Conservation (phyloP, 495 filamentous ascomycete species). For the Trichoderma reesei region DNA sequence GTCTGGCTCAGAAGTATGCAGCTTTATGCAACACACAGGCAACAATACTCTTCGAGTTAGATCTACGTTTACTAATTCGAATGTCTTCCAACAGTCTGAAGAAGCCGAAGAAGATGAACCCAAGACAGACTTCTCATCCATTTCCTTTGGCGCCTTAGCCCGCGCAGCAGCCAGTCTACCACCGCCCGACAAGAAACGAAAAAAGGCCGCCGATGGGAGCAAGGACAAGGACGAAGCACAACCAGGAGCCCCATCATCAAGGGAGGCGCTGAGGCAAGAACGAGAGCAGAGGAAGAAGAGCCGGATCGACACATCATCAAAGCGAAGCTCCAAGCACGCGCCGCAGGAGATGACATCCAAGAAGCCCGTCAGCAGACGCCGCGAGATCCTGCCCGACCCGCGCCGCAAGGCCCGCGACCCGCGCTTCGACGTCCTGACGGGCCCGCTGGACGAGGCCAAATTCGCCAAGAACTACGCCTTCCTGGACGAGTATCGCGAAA, state of each 20-base stretch:
- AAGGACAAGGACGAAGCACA: conserved; percentile 10
- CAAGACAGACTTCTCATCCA: conserved; percentile 28
- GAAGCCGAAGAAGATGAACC: conserved; percentile 17
- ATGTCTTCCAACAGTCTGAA: neutral
- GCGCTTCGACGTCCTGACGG: conserved; percentile 50
- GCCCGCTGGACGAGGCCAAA: conserved; percentile 40
- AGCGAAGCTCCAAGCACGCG: conserved; percentile 58
- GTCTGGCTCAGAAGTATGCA: conserved; percentile 12
- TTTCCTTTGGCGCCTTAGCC: conserved; percentile 83
- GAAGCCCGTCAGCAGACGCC: conserved; percentile 66
- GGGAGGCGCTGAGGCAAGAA: neutral
- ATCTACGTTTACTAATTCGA: neutral
- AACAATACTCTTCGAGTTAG: conserved; percentile 14
- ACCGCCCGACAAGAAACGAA: conserved; percentile 21
- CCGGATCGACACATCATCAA: neutral
- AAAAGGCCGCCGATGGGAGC: conserved; percentile 13
- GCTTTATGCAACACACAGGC: neutral
- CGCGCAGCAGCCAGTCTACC: conserved; percentile 67
- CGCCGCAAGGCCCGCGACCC: conserved; percentile 61
- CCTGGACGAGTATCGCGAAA: conserved; percentile 69
- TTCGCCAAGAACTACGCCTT: conserved; percentile 68
- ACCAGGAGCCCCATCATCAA: no score
- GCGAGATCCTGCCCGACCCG: conserved; percentile 51
- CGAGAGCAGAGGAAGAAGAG: neutral
- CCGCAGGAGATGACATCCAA: conserved; percentile 74